Percentiles rank a stretch among this genome's conserved stretches.
Evolutionary conservation across 2,329 filamentous ascomycete species (phyloP).

Genomic region (Fusarium subtropicale): DNA sequence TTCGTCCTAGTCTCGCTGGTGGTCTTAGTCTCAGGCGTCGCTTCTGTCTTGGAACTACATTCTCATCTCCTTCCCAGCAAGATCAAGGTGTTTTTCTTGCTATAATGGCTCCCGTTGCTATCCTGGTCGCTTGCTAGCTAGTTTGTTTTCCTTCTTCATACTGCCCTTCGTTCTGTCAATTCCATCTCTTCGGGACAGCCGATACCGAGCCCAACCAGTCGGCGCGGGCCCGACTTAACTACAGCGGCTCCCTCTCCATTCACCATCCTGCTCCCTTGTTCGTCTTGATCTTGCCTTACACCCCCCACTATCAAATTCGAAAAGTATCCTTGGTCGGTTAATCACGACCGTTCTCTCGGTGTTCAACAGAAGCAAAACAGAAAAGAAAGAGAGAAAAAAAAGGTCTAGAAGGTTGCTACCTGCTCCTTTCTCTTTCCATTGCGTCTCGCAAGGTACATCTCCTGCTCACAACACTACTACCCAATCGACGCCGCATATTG

Average conservation of each 20-base stretch:
- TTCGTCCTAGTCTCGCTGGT: slow-evolving; percentile 10
- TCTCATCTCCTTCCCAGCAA: slow-evolving; percentile 20
- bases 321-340: slow-evolving; percentile 24
- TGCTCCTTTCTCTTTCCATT: slow-evolving; percentile 27
- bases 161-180: slow-evolving; percentile 42
- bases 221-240: slow-evolving; percentile 42
- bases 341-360: slow-evolving; percentile 32
- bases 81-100: slow-evolving; percentile 10
- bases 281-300: slow-evolving; percentile 36
- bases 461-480: slow-evolving; percentile 30
- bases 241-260: slow-evolving; percentile 34
- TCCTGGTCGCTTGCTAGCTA: not conserved
- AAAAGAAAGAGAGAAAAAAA: not conserved
- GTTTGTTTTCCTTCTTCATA: slow-evolving; percentile 28
- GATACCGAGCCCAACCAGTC: slow-evolving; percentile 42
- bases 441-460: slow-evolving; percentile 25
- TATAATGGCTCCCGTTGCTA: not conserved
- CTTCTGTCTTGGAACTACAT: slow-evolving; percentile 18
- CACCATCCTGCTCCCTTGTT: slow-evolving; percentile 39
- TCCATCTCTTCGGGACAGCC: slow-evolving; percentile 43
- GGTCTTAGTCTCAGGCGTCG: slow-evolving; percentile 10
- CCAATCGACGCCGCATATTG: slow-evolving; percentile 38
- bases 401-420: slow-evolving; percentile 31
- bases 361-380: slow-evolving; percentile 29
- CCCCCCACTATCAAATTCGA: slow-evolving; percentile 33